Conservation (phyloP, 257 asterid genomes). For the Solanum microdontum region DNA sequence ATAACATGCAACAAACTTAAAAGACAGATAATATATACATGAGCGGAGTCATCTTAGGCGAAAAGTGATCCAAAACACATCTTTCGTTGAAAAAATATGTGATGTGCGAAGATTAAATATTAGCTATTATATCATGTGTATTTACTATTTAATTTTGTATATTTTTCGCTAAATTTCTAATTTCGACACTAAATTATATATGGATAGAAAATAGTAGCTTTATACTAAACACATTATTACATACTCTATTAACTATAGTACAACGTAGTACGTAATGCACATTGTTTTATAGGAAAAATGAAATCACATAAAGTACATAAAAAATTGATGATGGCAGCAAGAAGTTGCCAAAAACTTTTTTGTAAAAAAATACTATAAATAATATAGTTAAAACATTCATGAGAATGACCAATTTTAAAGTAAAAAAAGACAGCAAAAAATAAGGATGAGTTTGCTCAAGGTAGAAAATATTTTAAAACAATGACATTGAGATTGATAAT, state of each 20-base stretch:
- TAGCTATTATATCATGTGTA: no score
- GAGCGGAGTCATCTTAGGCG: neutral
- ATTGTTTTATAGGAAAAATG: neutral
- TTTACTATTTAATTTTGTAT: no score
- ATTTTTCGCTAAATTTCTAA: no score
- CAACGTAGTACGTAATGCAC: neutral
- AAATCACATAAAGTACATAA: neutral
- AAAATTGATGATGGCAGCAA: neutral
- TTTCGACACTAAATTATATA: neutral
- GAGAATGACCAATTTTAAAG: neutral
- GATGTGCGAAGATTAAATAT: no score
- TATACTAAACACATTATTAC: neutral
- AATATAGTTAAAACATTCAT: neutral
- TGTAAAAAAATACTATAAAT: neutral
- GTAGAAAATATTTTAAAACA: neutral
- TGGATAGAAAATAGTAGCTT: neutral
- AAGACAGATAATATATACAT: neutral
- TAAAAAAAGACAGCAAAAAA: neutral
- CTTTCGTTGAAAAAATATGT: no score
- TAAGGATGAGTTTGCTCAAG: neutral
- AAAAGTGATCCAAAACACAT: no score
- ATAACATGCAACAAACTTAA: neutral
- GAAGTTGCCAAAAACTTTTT: neutral
- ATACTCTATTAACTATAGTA: neutral
- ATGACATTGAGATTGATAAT: neutral